Evolutionary conservation across 495 filamentous ascomycete genomes (phyloP), one percentile per base, ranked within the genome.

Genomic region (Venustampulla echinocandica): DNA sequence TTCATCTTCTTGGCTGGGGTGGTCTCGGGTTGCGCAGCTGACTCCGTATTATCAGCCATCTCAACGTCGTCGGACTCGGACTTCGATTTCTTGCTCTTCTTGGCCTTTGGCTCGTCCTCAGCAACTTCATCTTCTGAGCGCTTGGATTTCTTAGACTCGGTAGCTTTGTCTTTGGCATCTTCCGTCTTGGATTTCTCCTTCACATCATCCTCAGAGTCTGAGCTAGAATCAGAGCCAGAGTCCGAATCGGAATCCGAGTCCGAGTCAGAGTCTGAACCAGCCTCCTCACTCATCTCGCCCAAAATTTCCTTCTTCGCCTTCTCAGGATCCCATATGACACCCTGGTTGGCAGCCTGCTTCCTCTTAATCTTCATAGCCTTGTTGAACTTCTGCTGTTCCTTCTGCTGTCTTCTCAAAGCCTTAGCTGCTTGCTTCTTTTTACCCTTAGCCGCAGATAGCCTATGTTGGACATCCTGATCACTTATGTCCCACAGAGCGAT

Each of bases 401-500:
- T 57, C 40, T 66, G 63, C 32, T 56, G 39, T 3, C 46, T 11
- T 17, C 62, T 44, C 9, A 64, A 45, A 18, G 42, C 47, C 40
- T 62, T 63, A 13, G 54, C 44, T 14, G 56, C 61, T 14, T 46
- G 34, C 20, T 39, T 53, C 44, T 61, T 62, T n/a, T 49, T 42
- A 25, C 47, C 53, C 47, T 61, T 66, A 18, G 38, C 38, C 1
- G 42, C 22, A 13, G 45, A 46, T 7, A 65, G 35, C 13, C 63
- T 45, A 32, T 57, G 49, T 20, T 53, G 42, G 11, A 64, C 35
- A 10, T 65, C 50, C 19, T 55, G 46, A 41, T 64, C 62, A 4
- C 49, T 17, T 14, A 66, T 48, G 50, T 64, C 62, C 62, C 62
- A 66, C 19, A 66, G 40, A 1, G 42, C 46, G 42, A 64, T 52